phyloP scores from a whole-genome alignment of 352 stramenopile species.

The Pythium brassicae region DNA sequence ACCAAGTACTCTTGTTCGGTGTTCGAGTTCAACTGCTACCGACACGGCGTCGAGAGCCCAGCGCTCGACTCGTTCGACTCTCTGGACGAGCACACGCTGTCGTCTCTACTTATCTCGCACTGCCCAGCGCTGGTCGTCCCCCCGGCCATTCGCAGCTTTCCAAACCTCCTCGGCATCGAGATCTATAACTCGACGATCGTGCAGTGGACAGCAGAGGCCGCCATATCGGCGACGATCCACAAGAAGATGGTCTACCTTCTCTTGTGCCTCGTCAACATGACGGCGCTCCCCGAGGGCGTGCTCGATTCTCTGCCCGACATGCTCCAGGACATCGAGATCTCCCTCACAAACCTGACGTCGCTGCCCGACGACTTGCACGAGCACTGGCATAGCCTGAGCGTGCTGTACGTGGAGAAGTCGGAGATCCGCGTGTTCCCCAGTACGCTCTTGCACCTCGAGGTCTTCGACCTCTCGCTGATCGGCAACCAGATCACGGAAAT shows the following conservation, averaged over 20 bases:
- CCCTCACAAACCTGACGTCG: slow-evolving; percentile 16
- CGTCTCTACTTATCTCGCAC: slow-evolving; percentile 21
- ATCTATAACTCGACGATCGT: slow-evolving; percentile 30
- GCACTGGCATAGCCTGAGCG: slow-evolving; percentile 13
- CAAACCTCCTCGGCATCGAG: slow-evolving; percentile 27
- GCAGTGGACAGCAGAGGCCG: slow-evolving; percentile 17
- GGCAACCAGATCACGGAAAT: slow-evolving; percentile 7
- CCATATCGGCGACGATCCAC: slow-evolving; percentile 14
- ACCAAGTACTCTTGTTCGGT: slow-evolving; percentile 23
- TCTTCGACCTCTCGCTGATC: slow-evolving; percentile 14
- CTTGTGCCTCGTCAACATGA: slow-evolving; percentile 28
- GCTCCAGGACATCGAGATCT: slow-evolving; percentile 25
- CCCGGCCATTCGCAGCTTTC: slow-evolving; percentile 14
- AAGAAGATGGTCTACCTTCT: slow-evolving; percentile 18
- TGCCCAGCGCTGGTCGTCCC: slow-evolving; percentile 18
- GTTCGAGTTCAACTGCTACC: slow-evolving; percentile 22
- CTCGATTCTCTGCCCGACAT: slow-evolving; percentile 12
- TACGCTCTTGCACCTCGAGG: slow-evolving; percentile 2
- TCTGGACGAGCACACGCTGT: slow-evolving; percentile 14
- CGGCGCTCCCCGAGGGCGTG: slow-evolving; percentile 16
- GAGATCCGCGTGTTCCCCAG: slow-evolving; percentile 9
- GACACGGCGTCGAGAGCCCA: slow-evolving; percentile 4
- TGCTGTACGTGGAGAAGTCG: slow-evolving; percentile 21
- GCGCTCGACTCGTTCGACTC: slow-evolving; percentile 4
- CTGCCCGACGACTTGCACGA: slow-evolving; percentile 14